Conservation (phyloP, 2,329 filamentous ascomycete species). For the Phialemoniopsis sp. region DNA sequence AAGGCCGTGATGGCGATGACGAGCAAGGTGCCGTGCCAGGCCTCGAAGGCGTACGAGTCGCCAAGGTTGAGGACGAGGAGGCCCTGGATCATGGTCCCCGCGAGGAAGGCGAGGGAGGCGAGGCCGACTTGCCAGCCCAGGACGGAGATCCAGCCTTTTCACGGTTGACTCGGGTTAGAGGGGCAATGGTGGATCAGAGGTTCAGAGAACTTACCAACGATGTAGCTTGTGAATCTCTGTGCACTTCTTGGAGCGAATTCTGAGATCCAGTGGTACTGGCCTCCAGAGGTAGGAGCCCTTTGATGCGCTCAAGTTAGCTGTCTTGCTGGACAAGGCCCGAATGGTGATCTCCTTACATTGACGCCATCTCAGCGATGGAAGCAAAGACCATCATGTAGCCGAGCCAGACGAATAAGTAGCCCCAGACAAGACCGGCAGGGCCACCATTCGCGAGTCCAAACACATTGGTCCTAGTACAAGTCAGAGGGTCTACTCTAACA, state of each 20-base stretch:
- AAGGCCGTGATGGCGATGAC: slow-evolving; percentile 41
- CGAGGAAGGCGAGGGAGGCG: slow-evolving; percentile 34
- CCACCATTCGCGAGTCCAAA: slow-evolving; percentile 44
- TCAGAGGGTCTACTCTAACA: no score
- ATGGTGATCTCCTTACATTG: slow-evolving; percentile 19
- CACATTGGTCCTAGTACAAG: slow-evolving; percentile 19
- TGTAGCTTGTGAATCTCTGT: slow-evolving; percentile 51
- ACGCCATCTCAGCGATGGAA: slow-evolving; percentile 35
- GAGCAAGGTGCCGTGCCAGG: slow-evolving; percentile 45
- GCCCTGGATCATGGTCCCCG: slow-evolving; percentile 42
- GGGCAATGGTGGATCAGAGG: no score
- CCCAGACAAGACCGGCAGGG: slow-evolving; percentile 47
- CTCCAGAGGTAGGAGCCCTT: slow-evolving; percentile 44
- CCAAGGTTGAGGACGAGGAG: slow-evolving; percentile 33
- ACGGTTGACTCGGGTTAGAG: no score
- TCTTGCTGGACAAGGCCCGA: neutral
- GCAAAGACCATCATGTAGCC: slow-evolving; percentile 38
- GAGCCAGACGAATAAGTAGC: slow-evolving; percentile 41
- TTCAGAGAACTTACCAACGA: slow-evolving; percentile 29
- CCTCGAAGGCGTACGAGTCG: slow-evolving; percentile 24
- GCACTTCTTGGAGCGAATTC: slow-evolving; percentile 42
- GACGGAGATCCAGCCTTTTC: slow-evolving; percentile 44
- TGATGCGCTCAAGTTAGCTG: neutral
- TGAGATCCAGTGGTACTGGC: slow-evolving; percentile 59
- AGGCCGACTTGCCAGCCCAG: slow-evolving; percentile 38